Percentiles rank a stretch among this genome's conserved stretches.
phyloP scores from a whole-genome alignment of 352 stramenopile species.

The Phytophthora hybrid region DNA sequence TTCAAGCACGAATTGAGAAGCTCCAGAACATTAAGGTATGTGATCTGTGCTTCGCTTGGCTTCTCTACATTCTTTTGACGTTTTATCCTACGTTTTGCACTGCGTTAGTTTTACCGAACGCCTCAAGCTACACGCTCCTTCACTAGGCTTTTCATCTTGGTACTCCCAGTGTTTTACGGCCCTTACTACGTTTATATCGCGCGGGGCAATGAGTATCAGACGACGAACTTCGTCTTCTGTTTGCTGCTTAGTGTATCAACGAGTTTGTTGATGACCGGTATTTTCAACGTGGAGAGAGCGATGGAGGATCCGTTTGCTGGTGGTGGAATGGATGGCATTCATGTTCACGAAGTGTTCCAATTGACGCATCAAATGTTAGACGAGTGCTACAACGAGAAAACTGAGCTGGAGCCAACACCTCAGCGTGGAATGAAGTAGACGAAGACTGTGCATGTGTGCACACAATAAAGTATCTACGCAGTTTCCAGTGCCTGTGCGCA shows the following conservation, averaged over 20 bases:
- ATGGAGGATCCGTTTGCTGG: conserved; percentile 88
- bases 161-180: conserved; percentile 87
- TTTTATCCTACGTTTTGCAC: no score
- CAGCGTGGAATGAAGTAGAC: conserved; percentile 1
- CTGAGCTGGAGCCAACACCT: background rate
- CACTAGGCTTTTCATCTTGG: conserved; percentile 85
- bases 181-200: conserved; percentile 90
- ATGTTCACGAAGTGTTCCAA: conserved; percentile 61
- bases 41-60: background rate
- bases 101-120: conserved; percentile 76
- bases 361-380: conserved; percentile 68
- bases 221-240: conserved; percentile 82
- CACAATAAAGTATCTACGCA: conserved; percentile 2
- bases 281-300: conserved; percentile 87
- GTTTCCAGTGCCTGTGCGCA: conserved; percentile 6
- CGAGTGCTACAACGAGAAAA: conserved; percentile 48
- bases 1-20: conserved; percentile 83
- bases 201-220: conserved; percentile 55
- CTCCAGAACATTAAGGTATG: conserved; percentile 82
- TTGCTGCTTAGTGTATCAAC: conserved; percentile 78
- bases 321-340: conserved; percentile 73
- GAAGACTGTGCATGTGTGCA: background rate
- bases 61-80: background rate
- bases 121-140: conserved; percentile 88
- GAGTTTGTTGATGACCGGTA: conserved; percentile 86